Conservation (phyloP, 2,329 filamentous ascomycete genomes). For the Diplodia mutila region DNA sequence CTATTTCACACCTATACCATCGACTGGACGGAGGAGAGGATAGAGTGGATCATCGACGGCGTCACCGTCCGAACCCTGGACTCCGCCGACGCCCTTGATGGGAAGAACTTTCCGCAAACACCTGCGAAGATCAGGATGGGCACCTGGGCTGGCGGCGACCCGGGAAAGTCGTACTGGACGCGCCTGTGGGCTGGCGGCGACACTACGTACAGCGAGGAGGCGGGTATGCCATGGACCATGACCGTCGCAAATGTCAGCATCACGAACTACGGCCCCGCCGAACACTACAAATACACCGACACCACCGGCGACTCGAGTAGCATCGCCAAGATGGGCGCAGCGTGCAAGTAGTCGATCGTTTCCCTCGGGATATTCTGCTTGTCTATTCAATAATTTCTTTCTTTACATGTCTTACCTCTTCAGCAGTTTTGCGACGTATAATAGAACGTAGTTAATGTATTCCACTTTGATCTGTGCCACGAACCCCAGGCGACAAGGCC, state of each 20-base stretch:
- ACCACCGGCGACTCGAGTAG: constrained; percentile 51
- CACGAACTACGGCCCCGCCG: constrained; percentile 57
- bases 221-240: constrained; percentile 53
- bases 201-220: constrained; percentile 49
- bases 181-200: constrained; percentile 69
- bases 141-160: constrained; percentile 55
- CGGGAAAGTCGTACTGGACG: constrained; percentile 51
- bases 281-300: constrained; percentile 56
- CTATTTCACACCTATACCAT: constrained; percentile 70
- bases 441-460: not conserved
- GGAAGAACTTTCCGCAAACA: constrained; percentile 72
- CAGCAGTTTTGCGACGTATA: not conserved
- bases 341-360: not conserved
- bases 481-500: too few species aligned
- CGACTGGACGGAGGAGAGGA: constrained; percentile 68
- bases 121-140: constrained; percentile 64
- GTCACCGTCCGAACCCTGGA: constrained; percentile 65
- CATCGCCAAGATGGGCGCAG: constrained; percentile 47
- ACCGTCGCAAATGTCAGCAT: constrained; percentile 55
- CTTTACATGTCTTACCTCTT: not conserved
- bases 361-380: not conserved
- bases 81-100: constrained; percentile 60
- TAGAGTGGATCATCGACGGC: constrained; percentile 75
- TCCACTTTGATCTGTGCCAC: not conserved
- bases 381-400: not conserved